These are phyloP conservation scores for Globisporangium solare DNA, from an alignment of 352 stramenopile species.

Conservation along the genomic window DNA sequence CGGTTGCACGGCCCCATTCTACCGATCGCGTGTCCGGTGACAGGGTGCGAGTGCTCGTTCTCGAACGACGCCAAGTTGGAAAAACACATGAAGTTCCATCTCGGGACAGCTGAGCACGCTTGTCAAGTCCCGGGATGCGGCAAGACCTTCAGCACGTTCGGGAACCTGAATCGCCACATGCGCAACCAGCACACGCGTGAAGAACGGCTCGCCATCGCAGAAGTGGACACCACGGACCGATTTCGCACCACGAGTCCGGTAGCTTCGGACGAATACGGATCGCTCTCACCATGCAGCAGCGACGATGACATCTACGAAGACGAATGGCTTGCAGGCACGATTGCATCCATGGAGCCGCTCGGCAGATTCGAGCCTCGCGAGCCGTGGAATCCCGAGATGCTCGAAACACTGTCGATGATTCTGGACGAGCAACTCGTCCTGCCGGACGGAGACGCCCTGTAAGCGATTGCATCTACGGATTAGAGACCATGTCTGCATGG, in stretches of 20 bases:
- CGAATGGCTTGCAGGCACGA: background rate
- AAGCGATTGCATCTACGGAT: too few species aligned
- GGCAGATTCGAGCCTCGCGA: conserved; percentile 1
- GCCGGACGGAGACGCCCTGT: conserved; percentile 2
- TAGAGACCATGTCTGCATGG: too few species aligned
- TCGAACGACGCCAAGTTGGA: conserved; percentile 39
- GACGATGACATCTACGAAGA: background rate
- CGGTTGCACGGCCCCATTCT: conserved; percentile 41
- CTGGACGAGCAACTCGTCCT: conserved; percentile 30
- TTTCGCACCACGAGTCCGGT: too few species aligned
- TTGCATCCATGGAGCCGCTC: background rate
- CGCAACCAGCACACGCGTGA: conserved; percentile 28
- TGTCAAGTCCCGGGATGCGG: conserved; percentile 39
- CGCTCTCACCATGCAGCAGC: background rate
- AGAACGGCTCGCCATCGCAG: too few species aligned
- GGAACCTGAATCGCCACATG: conserved; percentile 50
- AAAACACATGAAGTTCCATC: conserved; percentile 48
- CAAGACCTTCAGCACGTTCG: conserved; percentile 56
- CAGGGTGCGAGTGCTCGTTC: conserved; percentile 34
- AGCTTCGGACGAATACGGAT: too few species aligned
- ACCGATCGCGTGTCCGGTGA: conserved; percentile 30
- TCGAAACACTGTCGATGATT: conserved; percentile 32
- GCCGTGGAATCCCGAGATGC: conserved; percentile 37
- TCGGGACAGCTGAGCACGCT: conserved; percentile 34
- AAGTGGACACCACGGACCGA: too few species aligned